A percentile compares a stretch with the other conserved stretches of the same genome.
phyloP scores from a whole-genome alignment of 176 grass and related monocot genomes.

The Paspalum vaginatum region DNA sequence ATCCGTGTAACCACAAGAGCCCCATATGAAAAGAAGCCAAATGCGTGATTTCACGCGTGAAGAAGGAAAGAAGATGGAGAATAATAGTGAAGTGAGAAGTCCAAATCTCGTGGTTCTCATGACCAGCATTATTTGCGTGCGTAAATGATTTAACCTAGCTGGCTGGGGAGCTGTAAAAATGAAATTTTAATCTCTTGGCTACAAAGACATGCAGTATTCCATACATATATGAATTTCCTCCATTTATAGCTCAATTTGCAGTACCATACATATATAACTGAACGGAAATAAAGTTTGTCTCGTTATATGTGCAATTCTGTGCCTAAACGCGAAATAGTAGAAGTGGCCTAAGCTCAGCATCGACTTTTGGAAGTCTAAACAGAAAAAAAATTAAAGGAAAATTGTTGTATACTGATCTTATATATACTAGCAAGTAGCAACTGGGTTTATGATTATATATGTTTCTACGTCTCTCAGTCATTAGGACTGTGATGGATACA shows the following conservation, averaged over 20 bases:
- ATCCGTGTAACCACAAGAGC: conserved; percentile 18
- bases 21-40: conserved; percentile 16
- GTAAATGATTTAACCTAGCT: background rate
- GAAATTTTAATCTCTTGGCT: background rate
- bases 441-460: too few species aligned
- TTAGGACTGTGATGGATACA: too few species aligned
- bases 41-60: background rate
- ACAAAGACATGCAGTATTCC: background rate
- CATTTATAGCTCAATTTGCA: background rate
- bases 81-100: background rate
- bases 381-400: background rate
- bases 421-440: too few species aligned
- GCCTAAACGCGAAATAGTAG: background rate
- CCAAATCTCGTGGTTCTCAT: conserved; percentile 32
- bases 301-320: too few species aligned
- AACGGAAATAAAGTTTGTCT: background rate
- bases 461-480: too few species aligned
- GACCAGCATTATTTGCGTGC: background rate
- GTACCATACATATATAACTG: background rate
- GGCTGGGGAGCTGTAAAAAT: background rate
- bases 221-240: background rate
- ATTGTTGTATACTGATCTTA: background rate
- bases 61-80: background rate
- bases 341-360: background rate
- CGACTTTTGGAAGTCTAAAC: background rate